Conservation (phyloP, 2,329 filamentous ascomycete genomes). For the Harringtonia aguacate region DNA sequence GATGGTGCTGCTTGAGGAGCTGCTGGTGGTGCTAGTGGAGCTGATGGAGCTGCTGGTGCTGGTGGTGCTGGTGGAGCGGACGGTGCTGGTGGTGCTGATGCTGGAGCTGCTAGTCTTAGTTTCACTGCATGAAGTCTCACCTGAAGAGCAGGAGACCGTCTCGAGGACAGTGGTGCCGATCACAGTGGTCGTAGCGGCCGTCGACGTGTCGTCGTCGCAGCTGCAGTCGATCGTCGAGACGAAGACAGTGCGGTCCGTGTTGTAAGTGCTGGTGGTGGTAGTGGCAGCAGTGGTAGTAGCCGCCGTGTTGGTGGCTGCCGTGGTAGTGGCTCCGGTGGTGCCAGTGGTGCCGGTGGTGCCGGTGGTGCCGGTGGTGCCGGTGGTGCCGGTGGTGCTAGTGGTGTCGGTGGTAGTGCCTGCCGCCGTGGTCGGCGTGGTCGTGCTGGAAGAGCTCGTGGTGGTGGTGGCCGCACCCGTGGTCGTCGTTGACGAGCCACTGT, state of each 20-base stretch:
- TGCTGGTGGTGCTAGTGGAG: background rate
- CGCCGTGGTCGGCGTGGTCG: background rate
- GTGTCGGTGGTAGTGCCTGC: background rate
- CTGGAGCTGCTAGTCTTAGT: background rate
- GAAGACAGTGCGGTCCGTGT: conserved; percentile 3
- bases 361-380: background rate
- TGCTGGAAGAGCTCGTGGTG: background rate
- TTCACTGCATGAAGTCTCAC: conserved; percentile 9
- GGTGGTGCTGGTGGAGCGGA: background rate
- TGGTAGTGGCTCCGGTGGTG: background rate
- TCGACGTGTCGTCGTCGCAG: conserved; percentile 4
- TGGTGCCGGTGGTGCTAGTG: too few relatives aligned
- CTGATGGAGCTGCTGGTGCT: background rate
- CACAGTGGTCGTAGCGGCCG: background rate
- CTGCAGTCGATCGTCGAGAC: conserved; percentile 10
- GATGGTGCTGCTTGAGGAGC: background rate
- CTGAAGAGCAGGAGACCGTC: conserved; percentile 8
- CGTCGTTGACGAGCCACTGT: background rate
- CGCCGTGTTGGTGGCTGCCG: background rate
- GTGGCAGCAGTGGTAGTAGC: too few relatives aligned
- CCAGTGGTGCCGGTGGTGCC: background rate
- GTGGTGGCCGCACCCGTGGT: background rate
- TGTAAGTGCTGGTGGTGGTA: background rate
- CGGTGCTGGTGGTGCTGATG: background rate
- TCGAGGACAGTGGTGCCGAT: background rate